These are phyloP conservation scores for Penicillium sp. DNA, from an alignment of 2,329 filamentous ascomycete species.

Conservation along the genomic window DNA sequence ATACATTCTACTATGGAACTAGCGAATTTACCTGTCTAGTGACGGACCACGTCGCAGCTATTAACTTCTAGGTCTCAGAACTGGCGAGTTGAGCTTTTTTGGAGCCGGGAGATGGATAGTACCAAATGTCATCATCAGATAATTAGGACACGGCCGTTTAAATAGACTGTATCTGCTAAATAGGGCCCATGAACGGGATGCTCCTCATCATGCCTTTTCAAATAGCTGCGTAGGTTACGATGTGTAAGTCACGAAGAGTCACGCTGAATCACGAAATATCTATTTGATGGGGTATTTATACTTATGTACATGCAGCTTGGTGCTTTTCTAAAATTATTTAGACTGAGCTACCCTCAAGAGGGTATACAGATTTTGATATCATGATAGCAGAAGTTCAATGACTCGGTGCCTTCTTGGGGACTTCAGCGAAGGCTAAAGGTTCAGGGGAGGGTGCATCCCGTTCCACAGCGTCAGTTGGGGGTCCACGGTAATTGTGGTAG, in stretches of 20 bases:
- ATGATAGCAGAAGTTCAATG: background rate
- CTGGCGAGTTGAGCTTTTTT: background rate
- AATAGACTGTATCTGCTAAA: background rate
- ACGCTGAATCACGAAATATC: background rate
- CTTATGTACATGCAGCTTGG: background rate
- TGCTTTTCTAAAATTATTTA: background rate
- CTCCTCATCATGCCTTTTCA: too few relatives aligned
- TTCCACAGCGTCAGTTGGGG: conserved; percentile 27
- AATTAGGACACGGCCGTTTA: background rate
- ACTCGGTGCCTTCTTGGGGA: conserved; percentile 1
- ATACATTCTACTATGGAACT: conserved; percentile 35
- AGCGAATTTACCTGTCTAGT: conserved; percentile 33
- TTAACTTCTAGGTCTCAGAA: background rate
- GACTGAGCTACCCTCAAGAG: background rate
- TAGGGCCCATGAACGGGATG: background rate
- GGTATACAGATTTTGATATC: background rate
- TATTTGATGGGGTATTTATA: background rate
- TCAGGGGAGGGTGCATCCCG: conserved; percentile 4
- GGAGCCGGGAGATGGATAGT: too few relatives aligned
- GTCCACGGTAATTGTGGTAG: conserved; percentile 54
- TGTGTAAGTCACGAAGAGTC: background rate
- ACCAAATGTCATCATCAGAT: background rate
- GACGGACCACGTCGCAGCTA: conserved; percentile 29
- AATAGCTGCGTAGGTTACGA: too few relatives aligned
- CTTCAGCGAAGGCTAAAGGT: background rate